A percentile compares a stretch with the other conserved stretches of the same genome.
These are phyloP conservation scores for Cydonia oblonga DNA, from an alignment of 331 rosid species.

Conservation along the genomic window DNA sequence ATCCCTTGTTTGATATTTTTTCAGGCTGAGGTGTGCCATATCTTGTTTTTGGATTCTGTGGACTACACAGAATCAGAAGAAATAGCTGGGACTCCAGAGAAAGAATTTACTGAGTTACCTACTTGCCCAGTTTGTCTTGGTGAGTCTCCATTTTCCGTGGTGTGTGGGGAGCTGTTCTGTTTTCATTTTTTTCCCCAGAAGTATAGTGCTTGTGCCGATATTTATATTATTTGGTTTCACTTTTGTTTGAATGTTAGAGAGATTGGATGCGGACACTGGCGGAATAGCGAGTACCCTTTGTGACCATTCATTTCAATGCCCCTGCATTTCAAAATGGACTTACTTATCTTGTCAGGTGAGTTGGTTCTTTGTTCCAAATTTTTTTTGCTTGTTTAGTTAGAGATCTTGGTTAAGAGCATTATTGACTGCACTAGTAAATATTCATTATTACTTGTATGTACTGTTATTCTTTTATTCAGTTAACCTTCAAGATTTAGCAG, in stretches of 20 bases:
- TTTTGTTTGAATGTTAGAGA: conserved; percentile 46
- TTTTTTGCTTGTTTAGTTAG: neutral
- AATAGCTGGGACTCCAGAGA: conserved; percentile 67
- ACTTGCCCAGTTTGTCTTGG: conserved; percentile 96
- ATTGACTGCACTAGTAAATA: neutral
- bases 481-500: neutral
- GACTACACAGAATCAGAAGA: conserved; percentile 68
- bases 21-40: conserved; percentile 87
- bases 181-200: neutral
- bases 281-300: conserved; percentile 75
- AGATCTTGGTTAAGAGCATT: neutral
- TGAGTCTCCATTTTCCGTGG: conserved; percentile 21
- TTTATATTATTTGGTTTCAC: conserved; percentile 4
- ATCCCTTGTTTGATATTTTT: neutral
- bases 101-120: conserved; percentile 67
- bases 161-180: neutral
- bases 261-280: conserved; percentile 85
- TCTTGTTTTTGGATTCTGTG: conserved; percentile 57
- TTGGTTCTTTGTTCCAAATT: conserved; percentile 12
- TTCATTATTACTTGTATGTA: neutral
- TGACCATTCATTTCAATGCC: conserved; percentile 89
- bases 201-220: neutral
- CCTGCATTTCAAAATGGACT: conserved; percentile 91
- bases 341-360: conserved; percentile 54
- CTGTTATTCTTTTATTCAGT: neutral